Percentiles rank a stretch among this genome's conserved stretches.
phyloP scores from a whole-genome alignment of 2,329 filamentous ascomycete genomes.

The Claviceps monticola region DNA sequence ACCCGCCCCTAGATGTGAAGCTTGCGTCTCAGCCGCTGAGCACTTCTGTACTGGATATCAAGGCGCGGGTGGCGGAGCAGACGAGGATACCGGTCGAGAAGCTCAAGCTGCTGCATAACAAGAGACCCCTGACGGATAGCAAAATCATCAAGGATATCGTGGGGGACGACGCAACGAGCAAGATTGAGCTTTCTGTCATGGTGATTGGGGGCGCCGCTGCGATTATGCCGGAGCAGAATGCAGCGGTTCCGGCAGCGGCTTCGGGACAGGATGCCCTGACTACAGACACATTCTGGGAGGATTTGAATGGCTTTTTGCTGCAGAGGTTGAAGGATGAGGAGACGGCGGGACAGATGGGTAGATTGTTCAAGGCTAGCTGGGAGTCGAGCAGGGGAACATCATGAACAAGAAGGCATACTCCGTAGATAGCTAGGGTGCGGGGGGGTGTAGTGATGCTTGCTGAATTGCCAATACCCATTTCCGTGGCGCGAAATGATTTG shows the following conservation, averaged over 20 bases:
- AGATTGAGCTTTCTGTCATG: conserved; percentile 75
- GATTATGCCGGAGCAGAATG: conserved; percentile 26
- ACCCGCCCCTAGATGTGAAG: conserved; percentile 53
- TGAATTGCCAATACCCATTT: background rate
- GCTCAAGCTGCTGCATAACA: conserved; percentile 73
- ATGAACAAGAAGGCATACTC: conserved; percentile 4
- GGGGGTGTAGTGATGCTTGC: background rate
- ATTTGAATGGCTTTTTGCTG: conserved; percentile 67
- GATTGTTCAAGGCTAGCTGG: conserved; percentile 61
- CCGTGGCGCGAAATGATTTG: background rate
- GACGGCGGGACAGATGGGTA: conserved; percentile 48
- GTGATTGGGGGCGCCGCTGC: conserved; percentile 56
- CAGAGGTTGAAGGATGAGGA: conserved; percentile 63
- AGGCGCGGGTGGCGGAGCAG: conserved; percentile 50
- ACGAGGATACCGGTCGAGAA: conserved; percentile 57
- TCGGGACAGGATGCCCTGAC: conserved; percentile 48
- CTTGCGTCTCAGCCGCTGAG: conserved; percentile 49
- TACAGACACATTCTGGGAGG: conserved; percentile 71
- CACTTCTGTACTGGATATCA: conserved; percentile 69
- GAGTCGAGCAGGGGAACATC: conserved; percentile 28
- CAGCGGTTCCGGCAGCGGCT: conserved; percentile 13
- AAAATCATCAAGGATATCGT: conserved; percentile 67
- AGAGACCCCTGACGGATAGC: conserved; percentile 68
- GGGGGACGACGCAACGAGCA: conserved; percentile 27
- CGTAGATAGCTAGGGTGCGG: too few species aligned